Percentiles rank a stretch among this genome's conserved stretches.
Evolutionary conservation across 2,329 filamentous ascomycete species (phyloP).

Genomic region (Diplocarpon mali): DNA sequence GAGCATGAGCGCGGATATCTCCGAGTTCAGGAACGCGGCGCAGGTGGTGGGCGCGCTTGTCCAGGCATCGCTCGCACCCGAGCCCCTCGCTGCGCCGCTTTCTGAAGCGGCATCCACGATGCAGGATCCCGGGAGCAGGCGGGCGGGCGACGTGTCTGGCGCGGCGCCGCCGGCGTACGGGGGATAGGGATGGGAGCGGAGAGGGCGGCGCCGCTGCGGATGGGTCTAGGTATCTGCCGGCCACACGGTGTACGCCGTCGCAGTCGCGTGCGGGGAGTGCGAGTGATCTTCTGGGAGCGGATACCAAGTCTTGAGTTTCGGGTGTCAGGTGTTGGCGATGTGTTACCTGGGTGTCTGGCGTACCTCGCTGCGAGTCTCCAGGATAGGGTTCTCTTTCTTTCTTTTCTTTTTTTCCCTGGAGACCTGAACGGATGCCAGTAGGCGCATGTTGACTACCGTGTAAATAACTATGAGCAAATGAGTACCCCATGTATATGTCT

Average conservation of each 20-base stretch:
- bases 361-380: background rate
- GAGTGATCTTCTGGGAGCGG: constrained; percentile 20
- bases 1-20: constrained; percentile 18
- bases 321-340: too few relatives aligned
- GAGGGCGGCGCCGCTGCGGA: constrained; percentile 18
- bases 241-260: constrained; percentile 16
- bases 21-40: constrained; percentile 16
- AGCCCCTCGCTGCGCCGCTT: background rate
- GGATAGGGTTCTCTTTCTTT: too few relatives aligned
- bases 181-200: constrained; percentile 20
- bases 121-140: constrained; percentile 8
- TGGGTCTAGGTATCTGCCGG: constrained; percentile 23
- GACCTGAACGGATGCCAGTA: too few relatives aligned
- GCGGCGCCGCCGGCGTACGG: constrained; percentile 23
- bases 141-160: constrained; percentile 7
- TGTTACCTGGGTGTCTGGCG: too few relatives aligned
- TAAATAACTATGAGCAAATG: too few relatives aligned
- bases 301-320: constrained; percentile 15
- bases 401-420: too few relatives aligned
- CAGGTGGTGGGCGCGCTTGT: constrained; percentile 20
- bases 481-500: too few relatives aligned
- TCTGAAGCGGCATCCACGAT: constrained; percentile 1
- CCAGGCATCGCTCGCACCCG: constrained; percentile 3
- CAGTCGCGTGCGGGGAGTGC: constrained; percentile 15
- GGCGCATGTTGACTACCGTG: too few relatives aligned